These are phyloP conservation scores for Lolium rigidum DNA, from an alignment of 176 grass and related monocot genomes.

Conservation along the genomic window DNA sequence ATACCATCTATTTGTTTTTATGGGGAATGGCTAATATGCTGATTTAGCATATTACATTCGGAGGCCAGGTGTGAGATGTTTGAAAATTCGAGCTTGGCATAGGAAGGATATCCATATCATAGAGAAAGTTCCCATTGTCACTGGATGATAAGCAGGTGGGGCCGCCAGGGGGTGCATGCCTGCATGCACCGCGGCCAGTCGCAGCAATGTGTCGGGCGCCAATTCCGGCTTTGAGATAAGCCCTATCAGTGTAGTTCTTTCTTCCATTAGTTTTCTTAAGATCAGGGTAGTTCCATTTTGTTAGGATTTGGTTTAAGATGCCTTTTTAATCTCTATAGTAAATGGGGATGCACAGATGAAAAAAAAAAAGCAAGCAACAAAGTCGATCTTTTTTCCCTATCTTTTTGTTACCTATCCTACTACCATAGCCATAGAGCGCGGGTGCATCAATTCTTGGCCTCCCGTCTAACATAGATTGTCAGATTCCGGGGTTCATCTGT, in stretches of 20 bases:
- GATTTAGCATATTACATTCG: background rate
- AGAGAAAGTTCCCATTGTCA: background rate
- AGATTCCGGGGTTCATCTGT: too few relatives aligned
- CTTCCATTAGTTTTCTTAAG: background rate
- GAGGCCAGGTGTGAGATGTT: background rate
- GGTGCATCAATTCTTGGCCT: too few relatives aligned
- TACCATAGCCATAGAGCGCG: too few relatives aligned
- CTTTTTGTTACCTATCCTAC: too few relatives aligned
- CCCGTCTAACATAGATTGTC: too few relatives aligned
- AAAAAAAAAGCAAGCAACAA: background rate
- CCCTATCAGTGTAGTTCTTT: background rate
- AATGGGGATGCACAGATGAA: background rate
- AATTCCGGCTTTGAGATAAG: background rate
- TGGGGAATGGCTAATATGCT: background rate
- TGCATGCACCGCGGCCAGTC: background rate
- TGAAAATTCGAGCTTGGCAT: background rate
- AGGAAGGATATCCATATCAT: background rate
- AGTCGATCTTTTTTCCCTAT: background rate
- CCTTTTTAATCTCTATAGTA: background rate
- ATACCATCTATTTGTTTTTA: background rate
- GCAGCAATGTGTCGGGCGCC: background rate
- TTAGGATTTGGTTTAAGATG: background rate
- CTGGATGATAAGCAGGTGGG: background rate
- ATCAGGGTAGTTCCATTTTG: background rate
- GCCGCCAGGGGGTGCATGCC: background rate